Percentiles rank a stretch among this genome's conserved stretches.
Evolutionary conservation across 257 asterid genomes (phyloP).

Genomic region (Fraxinus cuspidata): DNA sequence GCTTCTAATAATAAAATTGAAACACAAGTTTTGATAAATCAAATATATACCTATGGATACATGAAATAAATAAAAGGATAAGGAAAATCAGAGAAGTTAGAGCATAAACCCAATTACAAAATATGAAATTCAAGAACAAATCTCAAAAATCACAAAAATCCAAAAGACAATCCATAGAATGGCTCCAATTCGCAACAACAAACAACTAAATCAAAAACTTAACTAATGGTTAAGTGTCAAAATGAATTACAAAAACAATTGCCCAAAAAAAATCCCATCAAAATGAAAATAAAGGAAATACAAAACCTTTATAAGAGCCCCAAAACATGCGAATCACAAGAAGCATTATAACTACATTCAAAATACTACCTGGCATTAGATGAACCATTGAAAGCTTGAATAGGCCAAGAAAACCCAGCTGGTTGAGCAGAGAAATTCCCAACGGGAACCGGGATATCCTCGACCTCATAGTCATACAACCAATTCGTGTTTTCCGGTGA

Average conservation of each 20-base stretch:
- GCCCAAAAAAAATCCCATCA: not conserved
- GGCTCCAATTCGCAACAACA: not conserved
- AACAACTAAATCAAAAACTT: constrained; percentile 1
- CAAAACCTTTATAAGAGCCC: constrained; percentile 37
- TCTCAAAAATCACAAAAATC: constrained; percentile 5
- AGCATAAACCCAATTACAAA: not conserved
- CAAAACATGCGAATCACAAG: constrained; percentile 32
- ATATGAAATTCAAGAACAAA: not conserved
- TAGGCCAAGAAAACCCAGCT: constrained; percentile 72
- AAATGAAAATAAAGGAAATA: constrained; percentile 12
- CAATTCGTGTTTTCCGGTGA: constrained; percentile 82
- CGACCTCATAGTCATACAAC: constrained; percentile 84
- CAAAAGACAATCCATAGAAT: constrained; percentile 3
- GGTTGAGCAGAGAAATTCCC: constrained; percentile 54
- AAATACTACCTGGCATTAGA: constrained; percentile 55
- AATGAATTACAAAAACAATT: constrained; percentile 6
- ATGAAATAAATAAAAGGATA: not conserved
- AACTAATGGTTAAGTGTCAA: constrained; percentile 14
- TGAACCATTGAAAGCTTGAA: constrained; percentile 62
- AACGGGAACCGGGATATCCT: constrained; percentile 60
- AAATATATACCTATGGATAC: not conserved
- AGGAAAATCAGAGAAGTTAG: not conserved
- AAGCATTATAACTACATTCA: constrained; percentile 5
- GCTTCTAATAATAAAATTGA: not conserved
- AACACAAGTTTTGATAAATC: not conserved